These are phyloP conservation scores for Fraxinus sp. DNA, from an alignment of 305 asterid genomes.

Conservation along the genomic window DNA sequence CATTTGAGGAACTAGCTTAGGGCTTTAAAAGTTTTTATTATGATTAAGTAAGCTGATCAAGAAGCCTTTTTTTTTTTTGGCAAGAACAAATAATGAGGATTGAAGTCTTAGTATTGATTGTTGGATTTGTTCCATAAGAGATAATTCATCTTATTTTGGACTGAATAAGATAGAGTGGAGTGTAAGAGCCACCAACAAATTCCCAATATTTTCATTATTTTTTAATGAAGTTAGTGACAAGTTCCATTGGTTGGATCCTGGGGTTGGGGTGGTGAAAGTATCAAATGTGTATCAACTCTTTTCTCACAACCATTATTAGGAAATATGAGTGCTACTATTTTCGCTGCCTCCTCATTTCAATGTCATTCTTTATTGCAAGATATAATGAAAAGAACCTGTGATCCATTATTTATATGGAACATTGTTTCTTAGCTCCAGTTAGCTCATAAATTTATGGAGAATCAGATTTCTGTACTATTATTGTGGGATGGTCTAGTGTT, in stretches of 20 bases:
- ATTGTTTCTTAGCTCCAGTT: neutral
- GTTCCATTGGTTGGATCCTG: neutral
- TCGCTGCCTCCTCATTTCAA: neutral
- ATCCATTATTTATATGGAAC: neutral
- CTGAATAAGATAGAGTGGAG: neutral
- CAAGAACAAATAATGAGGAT: neutral
- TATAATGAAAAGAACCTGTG: neutral
- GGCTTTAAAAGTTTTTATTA: neutral
- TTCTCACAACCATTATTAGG: neutral
- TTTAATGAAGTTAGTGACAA: neutral
- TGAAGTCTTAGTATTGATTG: neutral
- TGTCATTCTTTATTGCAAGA: neutral
- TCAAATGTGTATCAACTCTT: neutral
- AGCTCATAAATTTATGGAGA: neutral
- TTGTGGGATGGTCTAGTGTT: slow-evolving; percentile 75
- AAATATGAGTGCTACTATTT: neutral
- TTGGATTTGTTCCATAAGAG: neutral
- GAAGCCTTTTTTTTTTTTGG: neutral
- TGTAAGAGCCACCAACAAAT: neutral
- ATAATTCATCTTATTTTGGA: neutral
- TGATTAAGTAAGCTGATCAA: neutral
- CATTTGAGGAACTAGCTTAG: neutral
- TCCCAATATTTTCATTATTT: neutral
- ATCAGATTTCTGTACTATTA: slow-evolving; percentile 9
- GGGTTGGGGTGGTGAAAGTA: neutral